Base-by-base conservation (phyloP, 768 basidiomycete genomes). In the Kondoa subrosea region DNA sequence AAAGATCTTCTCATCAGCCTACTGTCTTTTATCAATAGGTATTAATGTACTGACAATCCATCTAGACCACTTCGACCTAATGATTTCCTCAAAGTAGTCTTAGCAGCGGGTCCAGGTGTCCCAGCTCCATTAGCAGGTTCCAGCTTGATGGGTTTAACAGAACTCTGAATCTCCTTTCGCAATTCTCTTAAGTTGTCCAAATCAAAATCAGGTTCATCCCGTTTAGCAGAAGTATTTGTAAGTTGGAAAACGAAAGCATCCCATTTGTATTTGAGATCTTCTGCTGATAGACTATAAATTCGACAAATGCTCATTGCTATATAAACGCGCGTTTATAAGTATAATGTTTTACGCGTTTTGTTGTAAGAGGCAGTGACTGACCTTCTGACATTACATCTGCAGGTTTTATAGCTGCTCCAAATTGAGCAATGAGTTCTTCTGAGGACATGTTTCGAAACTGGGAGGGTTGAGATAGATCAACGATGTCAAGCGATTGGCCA, bases 261-360 rank as follows among this genome's bases (percentile, higher is more conserved):
- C 77, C 80, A 80, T 68, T 80, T 78, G 76, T 75, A 80, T 72
- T 73, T 79, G 21, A 81, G 76, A 34, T 77, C 76, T 29, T 77
- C 71, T 8, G 79, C 74, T 1, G 74, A 64, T 26, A 80, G 73
- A 56, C 73, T 74, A 75, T 79, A 81, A n/a, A 77, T 67, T 1
- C 77, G 73, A 60, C 78, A 76, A 4, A 81, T 78, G 4, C 78
- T 75, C 1, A 79, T 69, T 67, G 79, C 80, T 81, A 72, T 0
- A 25, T 33, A 14, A 33, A 56, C 33, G 15, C 16, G 60, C 30
- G 33, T 29, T 56, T 16, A 25, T 14, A 25, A 59, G 40, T 50
- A 15, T 56, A 30, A 61, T 4, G 27, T 2, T 34, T 4, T 4
- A 25, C 4, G 32, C 12, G 34, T 50, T 0, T 29, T 25, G 64